Percentiles rank a stretch among this genome's conserved stretches.
phyloP scores from a whole-genome alignment of 2,329 filamentous ascomycete species.

The Cordyceps tenuipes region DNA sequence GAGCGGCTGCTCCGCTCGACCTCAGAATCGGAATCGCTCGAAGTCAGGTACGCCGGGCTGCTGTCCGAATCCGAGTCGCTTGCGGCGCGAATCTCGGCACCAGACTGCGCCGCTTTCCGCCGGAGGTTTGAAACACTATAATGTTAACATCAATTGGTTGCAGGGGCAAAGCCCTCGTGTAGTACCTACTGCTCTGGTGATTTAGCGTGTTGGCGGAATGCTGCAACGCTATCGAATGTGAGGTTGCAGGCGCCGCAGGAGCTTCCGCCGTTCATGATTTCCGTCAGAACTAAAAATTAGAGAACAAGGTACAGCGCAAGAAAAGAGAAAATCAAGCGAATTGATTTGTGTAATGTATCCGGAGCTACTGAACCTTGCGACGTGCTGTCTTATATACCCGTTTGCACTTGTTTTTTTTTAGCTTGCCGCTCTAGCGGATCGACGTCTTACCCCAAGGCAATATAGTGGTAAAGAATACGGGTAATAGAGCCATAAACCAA shows the following conservation, averaged over 20 bases:
- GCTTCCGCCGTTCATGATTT: background rate
- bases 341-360: background rate
- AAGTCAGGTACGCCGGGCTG: background rate
- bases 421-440: background rate
- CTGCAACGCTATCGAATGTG: background rate
- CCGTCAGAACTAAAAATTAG: background rate
- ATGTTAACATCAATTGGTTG: background rate
- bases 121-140: constrained; percentile 8
- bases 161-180: background rate
- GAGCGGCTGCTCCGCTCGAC: background rate
- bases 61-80: background rate
- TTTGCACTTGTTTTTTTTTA: background rate
- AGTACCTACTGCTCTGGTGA: constrained; percentile 6
- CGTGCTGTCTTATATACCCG: background rate
- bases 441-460: background rate
- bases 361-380: background rate
- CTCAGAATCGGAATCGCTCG: background rate
- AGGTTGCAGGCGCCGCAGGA: constrained; percentile 7
- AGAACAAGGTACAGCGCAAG: background rate
- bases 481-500: no score
- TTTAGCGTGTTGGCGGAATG: constrained; percentile 10
- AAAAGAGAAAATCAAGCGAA: background rate
- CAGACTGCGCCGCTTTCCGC: constrained; percentile 5
- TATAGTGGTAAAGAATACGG: no score
- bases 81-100: constrained; percentile 5